Base-by-base conservation (phyloP, 2,329 filamentous ascomycete genomes). In the Pseudogymnoascus destructans region DNA sequence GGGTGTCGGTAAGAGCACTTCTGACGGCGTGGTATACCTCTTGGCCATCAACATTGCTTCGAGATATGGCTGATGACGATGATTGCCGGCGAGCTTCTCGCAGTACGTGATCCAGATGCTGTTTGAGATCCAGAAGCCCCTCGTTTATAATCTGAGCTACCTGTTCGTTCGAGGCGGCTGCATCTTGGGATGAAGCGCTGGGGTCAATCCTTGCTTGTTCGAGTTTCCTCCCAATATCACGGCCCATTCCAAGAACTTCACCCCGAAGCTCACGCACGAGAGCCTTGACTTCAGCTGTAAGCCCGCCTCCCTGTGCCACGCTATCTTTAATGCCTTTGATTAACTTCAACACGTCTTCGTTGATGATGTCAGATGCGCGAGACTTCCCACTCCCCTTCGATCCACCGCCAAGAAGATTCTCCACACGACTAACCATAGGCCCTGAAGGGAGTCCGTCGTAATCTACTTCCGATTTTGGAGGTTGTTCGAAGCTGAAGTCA, bases 211-310 rank as follows among this genome's bases (percentile, higher is more conserved):
- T 75, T 8, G 82, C 78, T 61, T 89, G 82, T 61, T 93, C 88
- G n/a, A 97, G 78, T 64, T 90, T 86, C 59, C 89, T 85, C 38
- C 87, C 90, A 54, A 97, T 82, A 64, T 96, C 90, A 59, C 92
- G 80, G 3, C 92, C 92, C 91, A 96, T 96, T 2, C 90, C 91
- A 3, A 96, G 77, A 7, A 97, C 90, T 69, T 97, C 92, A 2
- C 90, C 91, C 19, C 92, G 85, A 33, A 97, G 78, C 67, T 96
- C 91, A 21, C 90, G 85, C 7, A 96, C 87, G 7, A 95, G 78
- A 3, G 89, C 85, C 72, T 97, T 97, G 63, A 95, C 89, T 69
- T 95, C 89, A 58, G 89, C 89, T 1, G 90, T 95, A 57, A 96
- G 79, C 4, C 91, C 89, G 59, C 92, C 92, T 38, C 88, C 84